Conservation (phyloP, 2,329 filamentous ascomycete species). For the Metarhizium album region DNA sequence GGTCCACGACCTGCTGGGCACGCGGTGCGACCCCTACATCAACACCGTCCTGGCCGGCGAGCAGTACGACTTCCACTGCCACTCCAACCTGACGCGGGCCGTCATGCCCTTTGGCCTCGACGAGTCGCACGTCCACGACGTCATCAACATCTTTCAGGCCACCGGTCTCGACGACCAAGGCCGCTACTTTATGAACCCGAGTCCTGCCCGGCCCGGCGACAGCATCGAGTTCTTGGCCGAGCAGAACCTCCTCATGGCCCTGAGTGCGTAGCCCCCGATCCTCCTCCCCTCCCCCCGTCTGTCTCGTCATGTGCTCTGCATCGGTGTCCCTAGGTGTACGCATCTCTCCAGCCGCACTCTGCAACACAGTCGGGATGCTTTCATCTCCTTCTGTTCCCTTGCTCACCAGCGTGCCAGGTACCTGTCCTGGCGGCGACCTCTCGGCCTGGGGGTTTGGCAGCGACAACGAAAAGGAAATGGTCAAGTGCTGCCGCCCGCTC, state of each 20-base stretch:
- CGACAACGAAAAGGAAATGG: conserved; percentile 56
- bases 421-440: conserved; percentile 72
- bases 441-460: conserved; percentile 73
- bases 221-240: conserved; percentile 73
- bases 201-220: conserved; percentile 42
- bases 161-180: conserved; percentile 64
- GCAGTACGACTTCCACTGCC: conserved; percentile 72
- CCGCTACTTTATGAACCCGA: conserved; percentile 65
- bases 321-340: too few relatives aligned
- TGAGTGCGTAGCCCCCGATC: conserved; percentile 29
- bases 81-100: conserved; percentile 68
- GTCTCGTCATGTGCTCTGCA: too few relatives aligned
- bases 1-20: conserved; percentile 72
- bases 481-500: conserved; percentile 60
- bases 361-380: too few relatives aligned
- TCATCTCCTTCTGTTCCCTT: background rate
- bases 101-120: conserved; percentile 56
- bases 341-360: too few relatives aligned
- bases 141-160: conserved; percentile 79
- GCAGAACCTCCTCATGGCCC: conserved; percentile 55
- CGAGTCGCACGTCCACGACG: conserved; percentile 72
- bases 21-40: conserved; percentile 77
- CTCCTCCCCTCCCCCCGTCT: background rate
- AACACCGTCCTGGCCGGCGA: conserved; percentile 61
- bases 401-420: conserved; percentile 27